A percentile compares a stretch with the other conserved stretches of the same genome.
Evolutionary conservation across 1,284 basidiomycete genomes (phyloP).

Genomic region (Tetrapyrgos nigripes): DNA sequence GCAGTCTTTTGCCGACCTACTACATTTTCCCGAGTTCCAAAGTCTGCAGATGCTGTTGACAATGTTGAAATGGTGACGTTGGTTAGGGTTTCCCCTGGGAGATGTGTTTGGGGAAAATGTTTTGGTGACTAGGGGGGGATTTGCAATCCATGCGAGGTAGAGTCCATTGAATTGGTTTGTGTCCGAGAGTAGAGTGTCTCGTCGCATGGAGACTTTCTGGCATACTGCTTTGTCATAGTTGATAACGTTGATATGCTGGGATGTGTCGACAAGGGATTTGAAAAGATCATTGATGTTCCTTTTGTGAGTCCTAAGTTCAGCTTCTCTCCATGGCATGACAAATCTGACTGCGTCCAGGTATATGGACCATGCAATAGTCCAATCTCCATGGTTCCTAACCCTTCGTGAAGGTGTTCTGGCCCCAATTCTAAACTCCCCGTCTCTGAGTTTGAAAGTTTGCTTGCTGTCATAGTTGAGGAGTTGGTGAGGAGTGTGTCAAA

Average conservation of each 20-base stretch:
- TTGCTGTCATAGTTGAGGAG: not conserved
- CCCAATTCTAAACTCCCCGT: not conserved
- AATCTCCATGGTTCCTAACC: not conserved
- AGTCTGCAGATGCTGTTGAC: not conserved
- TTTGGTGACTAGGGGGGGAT: not conserved
- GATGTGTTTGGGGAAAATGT: not conserved
- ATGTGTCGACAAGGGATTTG: not conserved
- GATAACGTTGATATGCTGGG: not conserved
- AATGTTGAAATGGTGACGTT: no score
- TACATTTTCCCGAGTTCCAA: not conserved
- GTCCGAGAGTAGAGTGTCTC: not conserved
- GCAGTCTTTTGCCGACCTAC: not conserved
- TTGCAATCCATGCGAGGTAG: not conserved
- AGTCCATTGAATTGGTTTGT: not conserved
- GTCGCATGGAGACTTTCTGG: not conserved
- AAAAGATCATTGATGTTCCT: not conserved
- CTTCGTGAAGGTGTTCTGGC: not conserved
- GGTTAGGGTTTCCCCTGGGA: not conserved
- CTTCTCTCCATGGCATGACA: not conserved
- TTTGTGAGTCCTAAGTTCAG: not conserved
- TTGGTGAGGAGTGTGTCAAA: not conserved
- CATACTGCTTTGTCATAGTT: conserved; percentile 1
- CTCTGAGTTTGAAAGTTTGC: not conserved
- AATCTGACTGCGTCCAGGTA: not conserved
- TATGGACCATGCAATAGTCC: not conserved